A percentile compares a stretch with the other conserved stretches of the same genome.
These are phyloP conservation scores for Luvunga scandens DNA, from an alignment of 345 rosid species.

Conservation along the genomic window DNA sequence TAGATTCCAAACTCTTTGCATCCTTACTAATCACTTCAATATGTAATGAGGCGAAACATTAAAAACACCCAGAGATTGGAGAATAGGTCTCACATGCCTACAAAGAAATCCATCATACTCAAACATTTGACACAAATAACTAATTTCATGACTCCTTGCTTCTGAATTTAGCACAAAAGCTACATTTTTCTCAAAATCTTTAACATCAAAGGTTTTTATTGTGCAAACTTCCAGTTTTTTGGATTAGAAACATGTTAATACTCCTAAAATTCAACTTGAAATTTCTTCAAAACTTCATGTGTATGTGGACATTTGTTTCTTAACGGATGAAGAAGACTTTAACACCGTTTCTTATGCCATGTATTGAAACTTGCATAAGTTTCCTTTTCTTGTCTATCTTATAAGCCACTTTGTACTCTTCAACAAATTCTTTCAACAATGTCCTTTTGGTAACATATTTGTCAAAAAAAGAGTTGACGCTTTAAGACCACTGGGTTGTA, in stretches of 20 bases:
- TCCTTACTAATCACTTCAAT: too few relatives aligned
- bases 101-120: too few relatives aligned
- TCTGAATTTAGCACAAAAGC: not conserved
- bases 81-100: too few relatives aligned
- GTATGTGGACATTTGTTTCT: not conserved
- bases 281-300: not conserved
- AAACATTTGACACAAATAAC: too few relatives aligned
- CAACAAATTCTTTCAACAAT: not conserved
- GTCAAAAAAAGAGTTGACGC: not conserved
- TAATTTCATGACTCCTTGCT: too few relatives aligned
- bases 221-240: not conserved
- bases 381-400: not conserved
- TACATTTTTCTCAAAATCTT: not conserved
- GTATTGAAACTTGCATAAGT: not conserved
- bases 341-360: not conserved
- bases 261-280: too few relatives aligned
- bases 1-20: too few relatives aligned
- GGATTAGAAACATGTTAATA: too few relatives aligned
- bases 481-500: not conserved
- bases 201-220: not conserved
- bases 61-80: too few relatives aligned
- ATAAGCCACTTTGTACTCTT: not conserved
- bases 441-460: not conserved
- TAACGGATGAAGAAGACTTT: not conserved
- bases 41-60: too few relatives aligned